Evolutionary conservation across 2,329 filamentous ascomycete species (phyloP).

Genomic region (Proliferodiscus dingleyae): DNA sequence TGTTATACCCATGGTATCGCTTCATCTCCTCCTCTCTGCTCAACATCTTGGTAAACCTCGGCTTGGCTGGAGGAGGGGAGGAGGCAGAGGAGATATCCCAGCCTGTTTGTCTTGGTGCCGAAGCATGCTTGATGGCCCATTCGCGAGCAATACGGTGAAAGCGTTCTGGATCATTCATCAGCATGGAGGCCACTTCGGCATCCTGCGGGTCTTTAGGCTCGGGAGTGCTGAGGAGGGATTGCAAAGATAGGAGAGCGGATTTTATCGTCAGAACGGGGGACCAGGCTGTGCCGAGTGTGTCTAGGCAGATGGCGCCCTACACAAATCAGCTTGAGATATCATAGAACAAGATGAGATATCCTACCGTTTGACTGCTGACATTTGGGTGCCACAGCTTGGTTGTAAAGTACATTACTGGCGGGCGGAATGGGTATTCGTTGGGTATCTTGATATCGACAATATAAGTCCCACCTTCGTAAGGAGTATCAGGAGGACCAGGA

Average conservation of each 20-base stretch:
- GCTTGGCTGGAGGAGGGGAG: conserved; percentile 32
- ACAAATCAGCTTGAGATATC: conserved; percentile 23
- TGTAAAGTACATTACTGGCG: conserved; percentile 83
- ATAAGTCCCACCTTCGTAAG: conserved; percentile 84
- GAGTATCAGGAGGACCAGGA: conserved; percentile 82
- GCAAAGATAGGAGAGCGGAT: conserved; percentile 85
- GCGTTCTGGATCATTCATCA: conserved; percentile 70
- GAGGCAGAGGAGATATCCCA: conserved; percentile 38
- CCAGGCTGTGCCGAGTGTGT: conserved; percentile 86
- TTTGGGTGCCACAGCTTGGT: conserved; percentile 98
- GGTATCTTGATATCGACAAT: conserved; percentile 83
- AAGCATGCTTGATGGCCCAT: conserved; percentile 82
- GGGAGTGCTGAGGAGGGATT: conserved; percentile 86
- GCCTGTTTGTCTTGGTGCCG: conserved; percentile 57
- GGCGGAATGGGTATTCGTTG: conserved; percentile 85
- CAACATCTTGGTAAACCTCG: conserved; percentile 20
- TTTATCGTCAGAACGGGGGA: conserved; percentile 96
- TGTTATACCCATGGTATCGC: conserved; percentile 86
- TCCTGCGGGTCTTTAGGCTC: conserved; percentile 97
- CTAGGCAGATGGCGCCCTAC: conserved; percentile 93
- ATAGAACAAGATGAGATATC: conserved; percentile 25
- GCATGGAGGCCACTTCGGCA: conserved; percentile 88
- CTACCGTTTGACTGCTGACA: conserved; percentile 85
- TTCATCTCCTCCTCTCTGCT: conserved; percentile 26
- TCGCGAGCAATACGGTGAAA: conserved; percentile 81